Conservation (phyloP, 2,329 filamentous ascomycete species). For the Trichothecium roseum region DNA sequence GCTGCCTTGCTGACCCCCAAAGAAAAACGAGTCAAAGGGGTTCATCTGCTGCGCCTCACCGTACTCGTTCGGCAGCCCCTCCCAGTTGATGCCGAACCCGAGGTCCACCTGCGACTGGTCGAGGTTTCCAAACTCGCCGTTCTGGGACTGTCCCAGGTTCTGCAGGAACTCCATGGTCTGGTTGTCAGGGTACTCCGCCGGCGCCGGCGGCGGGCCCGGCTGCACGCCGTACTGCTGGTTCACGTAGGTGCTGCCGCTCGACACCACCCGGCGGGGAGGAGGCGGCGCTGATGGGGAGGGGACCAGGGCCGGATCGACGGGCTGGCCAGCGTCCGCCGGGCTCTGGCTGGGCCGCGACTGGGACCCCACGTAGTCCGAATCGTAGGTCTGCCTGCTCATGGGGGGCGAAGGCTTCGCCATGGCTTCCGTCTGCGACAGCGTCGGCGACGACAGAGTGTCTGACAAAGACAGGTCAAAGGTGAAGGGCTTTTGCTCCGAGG, state of each 20-base stretch:
- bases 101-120: slow-evolving; percentile 48
- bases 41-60: slow-evolving; percentile 52
- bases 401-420: slow-evolving; percentile 29
- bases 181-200: slow-evolving; percentile 35
- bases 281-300: not conserved
- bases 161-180: slow-evolving; percentile 46
- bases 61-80: slow-evolving; percentile 52
- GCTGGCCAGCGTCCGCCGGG: not conserved
- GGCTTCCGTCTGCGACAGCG: slow-evolving; percentile 23
- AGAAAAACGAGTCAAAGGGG: slow-evolving; percentile 65
- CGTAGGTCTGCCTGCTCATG: slow-evolving; percentile 24
- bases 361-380: slow-evolving; percentile 19
- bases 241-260: slow-evolving; percentile 17
- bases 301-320: not conserved
- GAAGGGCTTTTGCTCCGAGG: slow-evolving; percentile 20
- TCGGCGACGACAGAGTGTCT: slow-evolving; percentile 29
- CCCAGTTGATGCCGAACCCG: slow-evolving; percentile 57
- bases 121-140: slow-evolving; percentile 19
- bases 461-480: slow-evolving; percentile 25
- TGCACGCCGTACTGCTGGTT: slow-evolving; percentile 21
- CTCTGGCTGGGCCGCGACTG: not conserved
- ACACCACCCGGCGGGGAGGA: not conserved
- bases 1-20: slow-evolving; percentile 39
- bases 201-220: slow-evolving; percentile 15
- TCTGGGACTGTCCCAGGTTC: slow-evolving; percentile 24